phyloP scores from a whole-genome alignment of 768 basidiomycete genomes.

The Lyophyllum atratum region DNA sequence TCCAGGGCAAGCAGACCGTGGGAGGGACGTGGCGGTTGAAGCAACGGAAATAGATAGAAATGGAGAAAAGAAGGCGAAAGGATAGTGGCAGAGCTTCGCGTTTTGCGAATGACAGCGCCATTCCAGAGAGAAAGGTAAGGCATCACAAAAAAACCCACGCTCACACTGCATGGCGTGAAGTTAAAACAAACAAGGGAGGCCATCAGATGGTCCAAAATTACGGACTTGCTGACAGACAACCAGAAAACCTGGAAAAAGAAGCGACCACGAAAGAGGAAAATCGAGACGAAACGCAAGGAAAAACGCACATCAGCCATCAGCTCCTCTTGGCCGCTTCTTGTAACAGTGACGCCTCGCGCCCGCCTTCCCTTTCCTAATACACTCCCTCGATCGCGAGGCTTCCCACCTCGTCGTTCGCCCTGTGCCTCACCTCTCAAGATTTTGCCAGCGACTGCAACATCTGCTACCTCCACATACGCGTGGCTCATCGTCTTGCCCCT shows the following conservation, averaged over 20 bases:
- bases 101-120: background rate
- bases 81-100: background rate
- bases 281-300: conserved; percentile 1
- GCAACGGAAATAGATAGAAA: background rate
- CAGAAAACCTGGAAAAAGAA: background rate
- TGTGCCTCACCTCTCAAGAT: conserved; percentile 61
- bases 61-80: background rate
- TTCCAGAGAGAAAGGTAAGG: background rate
- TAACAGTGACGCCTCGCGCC: conserved; percentile 83
- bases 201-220: background rate
- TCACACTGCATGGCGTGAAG: background rate
- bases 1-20: background rate
- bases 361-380: conserved; percentile 79
- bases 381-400: conserved; percentile 45
- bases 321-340: conserved; percentile 77
- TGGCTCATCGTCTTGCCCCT: conserved; percentile 86
- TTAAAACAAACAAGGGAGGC: background rate
- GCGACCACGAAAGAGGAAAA: background rate
- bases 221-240: background rate
- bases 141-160: background rate
- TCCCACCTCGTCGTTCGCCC: conserved; percentile 34
- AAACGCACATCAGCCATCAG: conserved; percentile 74
- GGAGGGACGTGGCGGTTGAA: background rate
- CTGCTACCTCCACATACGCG: conserved; percentile 75
- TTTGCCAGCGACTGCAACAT: conserved; percentile 61